These are phyloP conservation scores for Corynespora cassiicola DNA, from an alignment of 2,329 filamentous ascomycete genomes.

Conservation along the genomic window DNA sequence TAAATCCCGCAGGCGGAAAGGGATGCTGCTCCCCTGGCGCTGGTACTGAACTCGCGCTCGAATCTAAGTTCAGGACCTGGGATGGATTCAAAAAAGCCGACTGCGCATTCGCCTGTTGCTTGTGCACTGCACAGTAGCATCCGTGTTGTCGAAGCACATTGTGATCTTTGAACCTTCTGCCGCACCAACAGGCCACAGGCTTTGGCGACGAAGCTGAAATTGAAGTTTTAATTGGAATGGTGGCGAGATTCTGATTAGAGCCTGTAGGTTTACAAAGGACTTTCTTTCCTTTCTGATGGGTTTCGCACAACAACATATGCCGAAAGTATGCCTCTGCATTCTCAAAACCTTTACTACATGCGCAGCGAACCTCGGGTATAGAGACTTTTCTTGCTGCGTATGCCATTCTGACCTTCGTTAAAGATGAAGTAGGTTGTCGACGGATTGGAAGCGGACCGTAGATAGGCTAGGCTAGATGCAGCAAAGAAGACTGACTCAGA, in stretches of 20 bases:
- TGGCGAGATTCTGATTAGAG: neutral
- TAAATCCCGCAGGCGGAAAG: constrained; percentile 5
- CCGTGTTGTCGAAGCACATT: constrained; percentile 1
- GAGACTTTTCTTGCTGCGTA: too few relatives aligned
- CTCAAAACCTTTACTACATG: constrained; percentile 9
- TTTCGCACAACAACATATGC: constrained; percentile 4
- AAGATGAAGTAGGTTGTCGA: too few relatives aligned
- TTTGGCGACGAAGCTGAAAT: too few relatives aligned
- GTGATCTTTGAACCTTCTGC: constrained; percentile 4
- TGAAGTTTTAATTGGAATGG: constrained; percentile 3
- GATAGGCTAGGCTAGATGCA: too few relatives aligned
- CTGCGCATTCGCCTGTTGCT: neutral
- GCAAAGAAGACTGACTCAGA: too few relatives aligned
- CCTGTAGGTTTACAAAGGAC: constrained; percentile 6
- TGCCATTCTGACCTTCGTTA: too few relatives aligned
- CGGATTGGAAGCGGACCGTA: too few relatives aligned
- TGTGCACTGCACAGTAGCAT: constrained; percentile 1
- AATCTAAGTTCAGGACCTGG: neutral
- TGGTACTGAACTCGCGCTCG: constrained; percentile 2
- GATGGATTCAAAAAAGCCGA: constrained; percentile 1
- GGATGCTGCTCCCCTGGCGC: constrained; percentile 1
- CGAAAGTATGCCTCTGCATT: constrained; percentile 8
- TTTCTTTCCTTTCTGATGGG: constrained; percentile 7
- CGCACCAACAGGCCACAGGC: constrained; percentile 6
- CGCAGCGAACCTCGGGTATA: constrained; percentile 10